These are phyloP conservation scores for Thielaviopsis musarum DNA, from an alignment of 2,329 filamentous ascomycete species.

Conservation along the genomic window DNA sequence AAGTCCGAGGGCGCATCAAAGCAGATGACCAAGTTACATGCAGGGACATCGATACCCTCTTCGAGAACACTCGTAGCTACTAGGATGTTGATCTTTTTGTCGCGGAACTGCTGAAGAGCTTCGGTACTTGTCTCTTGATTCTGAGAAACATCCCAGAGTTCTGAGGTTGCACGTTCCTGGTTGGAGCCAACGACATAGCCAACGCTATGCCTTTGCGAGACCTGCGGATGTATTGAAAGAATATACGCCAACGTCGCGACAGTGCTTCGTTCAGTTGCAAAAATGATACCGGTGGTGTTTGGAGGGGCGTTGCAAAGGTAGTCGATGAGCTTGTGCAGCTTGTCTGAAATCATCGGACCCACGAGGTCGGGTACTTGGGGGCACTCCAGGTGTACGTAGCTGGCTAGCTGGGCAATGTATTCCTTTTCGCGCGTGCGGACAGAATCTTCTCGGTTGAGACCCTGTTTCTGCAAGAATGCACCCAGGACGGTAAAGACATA, in stretches of 20 bases:
- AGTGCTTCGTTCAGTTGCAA: conserved; percentile 45
- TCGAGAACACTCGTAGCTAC: conserved; percentile 48
- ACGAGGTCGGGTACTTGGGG: conserved; percentile 13
- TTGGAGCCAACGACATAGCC: conserved; percentile 40
- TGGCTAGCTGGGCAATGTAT: conserved; percentile 35
- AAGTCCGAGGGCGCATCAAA: conserved; percentile 32
- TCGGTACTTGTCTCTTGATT: conserved; percentile 19
- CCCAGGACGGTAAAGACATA: conserved; percentile 37
- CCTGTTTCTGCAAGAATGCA: conserved; percentile 17
- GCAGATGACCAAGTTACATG: conserved; percentile 44
- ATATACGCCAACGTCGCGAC: conserved; percentile 43
- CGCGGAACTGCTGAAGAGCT: conserved; percentile 31
- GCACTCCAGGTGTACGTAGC: conserved; percentile 18
- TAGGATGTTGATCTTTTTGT: conserved; percentile 37
- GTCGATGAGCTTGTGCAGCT: conserved; percentile 35
- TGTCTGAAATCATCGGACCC: conserved; percentile 32
- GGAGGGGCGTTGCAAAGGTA: conserved; percentile 21
- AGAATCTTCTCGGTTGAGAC: conserved; percentile 16
- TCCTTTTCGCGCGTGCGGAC: conserved; percentile 31
- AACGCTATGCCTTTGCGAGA: conserved; percentile 29
- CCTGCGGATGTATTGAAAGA: conserved; percentile 33
- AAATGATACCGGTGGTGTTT: conserved; percentile 41
- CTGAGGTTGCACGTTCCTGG: conserved; percentile 20
- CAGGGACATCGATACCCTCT: conserved; percentile 51
- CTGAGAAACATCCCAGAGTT: conserved; percentile 23